Evolutionary conservation across 169 alveolate genomes (phyloP), one percentile per base, ranked within the genome.

Genomic region (Plasmodium yoelii): DNA sequence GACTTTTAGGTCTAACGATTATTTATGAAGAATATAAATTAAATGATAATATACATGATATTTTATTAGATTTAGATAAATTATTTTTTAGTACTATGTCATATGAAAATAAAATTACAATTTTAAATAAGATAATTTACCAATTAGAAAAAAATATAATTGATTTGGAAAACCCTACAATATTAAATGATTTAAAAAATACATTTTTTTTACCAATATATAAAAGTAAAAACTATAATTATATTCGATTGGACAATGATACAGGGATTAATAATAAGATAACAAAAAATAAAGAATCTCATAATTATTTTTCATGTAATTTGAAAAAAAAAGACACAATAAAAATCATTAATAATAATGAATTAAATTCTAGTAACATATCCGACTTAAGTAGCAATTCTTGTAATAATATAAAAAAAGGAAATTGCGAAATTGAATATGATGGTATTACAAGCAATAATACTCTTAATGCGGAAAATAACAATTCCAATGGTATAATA

Each of bases 1-100:
- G 49, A 18, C n/a, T 15, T 9, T 39, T 55, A 10, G 90, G 90
- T 13, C 72, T 82, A 53, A 65, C 49, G 19, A 24, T 44, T 26
- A 57, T 68, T 22, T 63, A 68, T 22, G 84, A 82, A 71, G 53
- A 53, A 57, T 82, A 69, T 60, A 82, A 82, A 65, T 47, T 68
- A 47, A 82, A 55, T 69, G 84, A 82, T 47, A 15, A 82, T 42
- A 82, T 82, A 82, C 55, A 69, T 60, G 84, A 82, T 56, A 69
- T 82, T 67, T 82, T 82, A 24, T 51, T 53, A 18, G 84, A 82
- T 56, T 82, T 82, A 51, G 55, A 82, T 2, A 82, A 59, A 82
- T 60, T 82, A 68, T 82, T 22, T 69, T 26, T 12, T 68, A 68
- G 90, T 49, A n/a, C 13, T 67, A 24, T 55, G 55, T 2, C 15